Evolutionary conservation across 768 basidiomycete genomes (phyloP), one percentile per base, ranked within the genome.

Genomic region (Panus rudis): DNA sequence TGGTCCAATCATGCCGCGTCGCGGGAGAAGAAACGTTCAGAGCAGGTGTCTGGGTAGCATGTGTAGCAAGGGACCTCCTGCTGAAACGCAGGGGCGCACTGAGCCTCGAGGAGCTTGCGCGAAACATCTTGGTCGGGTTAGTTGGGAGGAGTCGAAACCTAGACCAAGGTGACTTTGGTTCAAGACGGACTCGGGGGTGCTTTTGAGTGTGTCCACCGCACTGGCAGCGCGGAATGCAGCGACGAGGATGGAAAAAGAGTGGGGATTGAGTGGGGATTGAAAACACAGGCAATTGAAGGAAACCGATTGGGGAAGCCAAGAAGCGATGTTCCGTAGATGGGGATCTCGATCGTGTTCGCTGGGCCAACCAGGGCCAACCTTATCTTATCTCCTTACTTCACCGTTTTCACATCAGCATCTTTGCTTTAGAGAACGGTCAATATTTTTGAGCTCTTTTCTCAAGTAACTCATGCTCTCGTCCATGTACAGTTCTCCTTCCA

Each of bases 1-100:
- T 79, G 20, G 74, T 68, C 92, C 91, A 93, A 49, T 81, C 70
- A 52, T 76, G 73, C 31, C 81, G 71, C 32, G 75, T 64, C 43
- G 63, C 51, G 21, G 61, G 45, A n/a, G n/a, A n/a, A n/a, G n/a
- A n/a, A n/a, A n/a, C n/a, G n/a, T n/a, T n/a, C n/a, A n/a, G n/a
- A 2, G 51, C 50, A 7, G 59, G 23, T 21, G 52, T 42, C 21
- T 43, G 38, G 6, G 30, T 25, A 5, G 41, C n/a, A 58, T 80
- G 78, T 2, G 82, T 87, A 17, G 86, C 82, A 27, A 87, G 71
- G 19, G 75, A 55, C 26, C 84, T 71, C n/a, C 28, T 30, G 34
- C 52, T 61, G 41, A 72, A 50, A 47, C 50, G 53, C 7, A 38
- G 41, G 8, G 43, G 35, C 25, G 51, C 46, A 14, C 50, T 47